Evolutionary conservation across 768 basidiomycete genomes (phyloP), one percentile per base, ranked within the genome.

Genomic region (Lentinula aciculospora): DNA sequence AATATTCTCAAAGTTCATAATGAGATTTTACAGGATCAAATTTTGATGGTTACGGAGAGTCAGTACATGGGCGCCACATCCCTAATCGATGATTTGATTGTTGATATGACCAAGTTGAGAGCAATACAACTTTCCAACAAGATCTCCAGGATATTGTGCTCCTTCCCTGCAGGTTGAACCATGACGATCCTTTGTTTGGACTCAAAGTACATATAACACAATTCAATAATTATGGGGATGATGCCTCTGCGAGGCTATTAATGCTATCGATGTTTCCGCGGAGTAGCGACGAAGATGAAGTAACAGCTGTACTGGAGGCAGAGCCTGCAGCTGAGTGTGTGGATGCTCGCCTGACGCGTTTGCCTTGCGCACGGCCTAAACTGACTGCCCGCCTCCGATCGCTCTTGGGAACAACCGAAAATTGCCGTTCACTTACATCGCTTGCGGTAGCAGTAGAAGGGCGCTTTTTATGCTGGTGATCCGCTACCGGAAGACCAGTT

Each of bases 401-500:
- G 34, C 27, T 34, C 56, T 32, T 36, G 32, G 40, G 25, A 23
- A 23, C 13, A 9, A 37, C 34, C 15, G 32, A 56, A n/a, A 25
- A 7, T 17, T n/a, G 31, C n/a, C n/a, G 8, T n/a, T 39, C 44
- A 25, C 13, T 34, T 15, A 25, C 34, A 37, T 46, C 56, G 21
- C 45, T 57, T 3, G 37, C 17, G n/a, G 34, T 28, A 4, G n/a
- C n/a, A n/a, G 45, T 48, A 5, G 46, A 28, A 27, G n/a, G n/a
- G 21, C 44, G 37, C 4, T 42, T 31, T 48, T 32, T 25, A 37
- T 44, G 55, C 23, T 47, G 15, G 39, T 27, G n/a, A 23, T 45
- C 21, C 10, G 27, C 40, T 9, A 19, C 56, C 4, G 49, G 72
- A 19, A 84, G 70, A 0, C 87, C 87, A 4, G 82, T 81, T 9